Evolutionary conservation across 805 yeast species (phyloP).

Genomic region (Candida tammaniensis): DNA sequence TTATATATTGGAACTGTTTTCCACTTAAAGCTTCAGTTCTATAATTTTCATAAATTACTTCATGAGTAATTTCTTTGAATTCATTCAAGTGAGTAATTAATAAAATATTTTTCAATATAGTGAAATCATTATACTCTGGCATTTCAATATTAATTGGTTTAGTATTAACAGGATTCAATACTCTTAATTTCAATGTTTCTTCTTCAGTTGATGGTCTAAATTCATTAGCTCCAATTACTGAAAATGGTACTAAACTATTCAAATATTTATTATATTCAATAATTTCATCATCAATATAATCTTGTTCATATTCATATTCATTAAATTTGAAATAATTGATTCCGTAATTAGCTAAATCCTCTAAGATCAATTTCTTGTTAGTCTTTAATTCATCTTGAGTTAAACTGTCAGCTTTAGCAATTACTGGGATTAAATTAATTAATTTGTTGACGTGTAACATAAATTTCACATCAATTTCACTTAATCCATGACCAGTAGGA

Average conservation of each 20-base stretch:
- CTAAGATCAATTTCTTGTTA: conserved; percentile 71
- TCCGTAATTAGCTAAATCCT: conserved; percentile 68
- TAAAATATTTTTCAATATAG: conserved; percentile 73
- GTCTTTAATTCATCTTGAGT: conserved; percentile 47
- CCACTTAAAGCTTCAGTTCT: conserved; percentile 83
- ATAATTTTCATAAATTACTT: conserved; percentile 80
- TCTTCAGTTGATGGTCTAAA: conserved; percentile 41
- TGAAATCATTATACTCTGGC: conserved; percentile 76
- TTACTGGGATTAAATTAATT: conserved; percentile 43
- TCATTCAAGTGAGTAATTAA: conserved; percentile 84
- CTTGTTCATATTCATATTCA: conserved; percentile 55
- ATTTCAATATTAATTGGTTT: conserved; percentile 61
- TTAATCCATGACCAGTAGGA: conserved; percentile 45
- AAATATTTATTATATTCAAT: conserved; percentile 63
- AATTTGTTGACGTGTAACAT: conserved; percentile 39
- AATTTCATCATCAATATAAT: conserved; percentile 57
- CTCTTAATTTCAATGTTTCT: conserved; percentile 52
- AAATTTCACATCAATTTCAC: conserved; percentile 41
- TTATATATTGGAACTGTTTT: conserved; percentile 43
- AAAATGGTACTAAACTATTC: conserved; percentile 63
- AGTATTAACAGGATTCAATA: conserved; percentile 47
- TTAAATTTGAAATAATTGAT: conserved; percentile 72
- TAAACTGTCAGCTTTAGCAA: conserved; percentile 43
- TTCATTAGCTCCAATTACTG: conserved; percentile 68
- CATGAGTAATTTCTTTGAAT: conserved; percentile 85